phyloP scores from a whole-genome alignment of 805 yeast genomes.

The Ogataea henricii region DNA sequence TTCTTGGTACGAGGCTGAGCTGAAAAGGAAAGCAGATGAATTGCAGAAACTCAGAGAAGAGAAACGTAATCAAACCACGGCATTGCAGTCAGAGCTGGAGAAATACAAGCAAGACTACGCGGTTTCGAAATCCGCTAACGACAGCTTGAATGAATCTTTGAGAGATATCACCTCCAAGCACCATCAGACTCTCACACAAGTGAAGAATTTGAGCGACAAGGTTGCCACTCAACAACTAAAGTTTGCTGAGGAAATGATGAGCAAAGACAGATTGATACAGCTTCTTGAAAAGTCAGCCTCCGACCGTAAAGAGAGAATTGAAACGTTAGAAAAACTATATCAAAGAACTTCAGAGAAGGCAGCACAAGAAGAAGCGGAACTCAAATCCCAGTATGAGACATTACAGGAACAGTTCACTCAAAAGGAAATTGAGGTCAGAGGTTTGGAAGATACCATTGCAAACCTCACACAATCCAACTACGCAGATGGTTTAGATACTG shows the following conservation, averaged over 20 bases:
- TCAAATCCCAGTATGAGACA: conserved; percentile 39
- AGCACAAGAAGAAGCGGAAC: conserved; percentile 38
- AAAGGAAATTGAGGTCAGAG: conserved; percentile 40
- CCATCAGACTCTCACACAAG: conserved; percentile 45
- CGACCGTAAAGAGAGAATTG: conserved; percentile 53
- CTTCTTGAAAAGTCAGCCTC: conserved; percentile 55
- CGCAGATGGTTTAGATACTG: conserved; percentile 12
- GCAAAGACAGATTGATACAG: conserved; percentile 62
- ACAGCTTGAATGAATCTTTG: conserved; percentile 37
- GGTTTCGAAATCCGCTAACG: conserved; percentile 31
- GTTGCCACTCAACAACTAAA: conserved; percentile 46
- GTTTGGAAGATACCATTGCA: conserved; percentile 48
- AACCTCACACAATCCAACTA: conserved; percentile 36
- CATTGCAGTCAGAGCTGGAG: conserved; percentile 40
- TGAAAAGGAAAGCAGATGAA: conserved; percentile 31
- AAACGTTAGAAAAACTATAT: conserved; percentile 51
- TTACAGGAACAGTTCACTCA: conserved; percentile 39
- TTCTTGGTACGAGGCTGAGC: conserved; percentile 39
- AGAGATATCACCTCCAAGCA: conserved; percentile 40
- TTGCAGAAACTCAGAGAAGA: conserved; percentile 30
- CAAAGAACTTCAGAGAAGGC: conserved; percentile 44
- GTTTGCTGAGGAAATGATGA: conserved; percentile 56
- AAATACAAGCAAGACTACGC: conserved; percentile 34
- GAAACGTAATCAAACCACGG: conserved; percentile 33
- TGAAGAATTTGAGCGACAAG: conserved; percentile 50